Evolutionary conservation across 768 basidiomycete genomes (phyloP), one percentile per base, ranked within the genome.

Genomic region (Amanita exitialis): DNA sequence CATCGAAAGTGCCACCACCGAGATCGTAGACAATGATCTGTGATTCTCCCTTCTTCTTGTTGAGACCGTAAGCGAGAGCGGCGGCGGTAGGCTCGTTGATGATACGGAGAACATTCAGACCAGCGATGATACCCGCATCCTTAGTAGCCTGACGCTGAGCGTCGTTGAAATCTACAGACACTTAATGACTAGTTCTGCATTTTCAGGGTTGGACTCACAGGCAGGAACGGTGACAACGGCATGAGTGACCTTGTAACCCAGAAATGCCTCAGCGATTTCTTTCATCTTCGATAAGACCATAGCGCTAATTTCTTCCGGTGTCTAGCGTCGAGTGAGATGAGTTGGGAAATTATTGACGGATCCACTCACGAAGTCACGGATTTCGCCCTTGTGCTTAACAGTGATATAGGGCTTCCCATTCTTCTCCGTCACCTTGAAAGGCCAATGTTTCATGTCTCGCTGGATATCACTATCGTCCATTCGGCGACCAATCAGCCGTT

Each of bases 91-190:
- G 91, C 69, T 97, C 92, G 72, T 97, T 96, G 73, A 97, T 92
- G 66, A 97, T 94, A 70, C 92, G 90, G 65, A 97, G 88, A 53
- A 96, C 89, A 60, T 86, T 80, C 49, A 97, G 86, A 65, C 93
- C 94, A 37, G 94, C 88, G 61, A 97, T 96, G 36, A 85, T 84
- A 61, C 93, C 92, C 53, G 95, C 91, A 62, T 98, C 95, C 74
- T 97, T 98, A 70, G 95, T 97, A 13, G 95, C 95, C 68, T 97
- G 95, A 65, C 94, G 90, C 71, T 98, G 95, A 62, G 95, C 93
- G 73, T 97, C 94, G 67, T 98, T 97, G 83, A 95, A 96, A 79
- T 94, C 82, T 85, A 38, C 0, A 35, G 39, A 54, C 32, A 34
- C 46, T 49, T 18, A 56, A 30, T 42, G 13, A 4, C 3, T 12